Base-by-base conservation (phyloP, 2,329 filamentous ascomycete species). In the Conoideocrella luteorostrata region DNA sequence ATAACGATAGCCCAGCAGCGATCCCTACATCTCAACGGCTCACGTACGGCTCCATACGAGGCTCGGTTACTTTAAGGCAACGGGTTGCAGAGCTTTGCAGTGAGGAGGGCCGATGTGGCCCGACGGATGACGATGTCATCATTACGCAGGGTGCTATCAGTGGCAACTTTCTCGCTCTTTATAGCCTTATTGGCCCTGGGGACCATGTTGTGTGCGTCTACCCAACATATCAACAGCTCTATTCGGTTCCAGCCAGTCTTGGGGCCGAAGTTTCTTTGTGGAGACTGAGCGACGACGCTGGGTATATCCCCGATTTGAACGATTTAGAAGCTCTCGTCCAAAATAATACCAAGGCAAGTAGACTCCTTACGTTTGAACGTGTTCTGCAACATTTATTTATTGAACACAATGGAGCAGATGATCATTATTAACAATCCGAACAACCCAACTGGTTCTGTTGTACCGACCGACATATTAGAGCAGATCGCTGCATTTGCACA, bases 171-270 rank as follows among this genome's bases (percentile, higher is more conserved):
- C 66, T 93, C n/a, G 67, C 82, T 3, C 74, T 93, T 7, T 90
- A 90, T 60, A 72, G 82, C 1, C 69, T 93, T 6, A 59, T 93
- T 2, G 77, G 78, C 0, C 77, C 80, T 0, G 85, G 82, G 1
- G 87, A 95, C 57, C 88, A 95, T 70, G 84, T 91, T 37, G 76
- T 95, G 46, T 93, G 86, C 56, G 85, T 93, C 46, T 87, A 89
- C 58, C 88, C 89, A 11, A 91, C 87, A 1, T 94, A 93, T 56
- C 86, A 93, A 60, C 87, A 93, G 55, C 73, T 95, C 2, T 93
- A 91, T 57, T 71, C 80, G 9, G 77, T 94, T 1, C 87, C 88
- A 0, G 71, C 74, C 51, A 84, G 80, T 29, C 66, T 94, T 5
- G 88, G 88, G 0, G 87, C 86, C 1, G 78, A 87, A 46, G 84